A percentile compares a stretch with the other conserved stretches of the same genome.
Conservation (phyloP, 2,329 filamentous ascomycete species). For the Penicillium italicum region DNA sequence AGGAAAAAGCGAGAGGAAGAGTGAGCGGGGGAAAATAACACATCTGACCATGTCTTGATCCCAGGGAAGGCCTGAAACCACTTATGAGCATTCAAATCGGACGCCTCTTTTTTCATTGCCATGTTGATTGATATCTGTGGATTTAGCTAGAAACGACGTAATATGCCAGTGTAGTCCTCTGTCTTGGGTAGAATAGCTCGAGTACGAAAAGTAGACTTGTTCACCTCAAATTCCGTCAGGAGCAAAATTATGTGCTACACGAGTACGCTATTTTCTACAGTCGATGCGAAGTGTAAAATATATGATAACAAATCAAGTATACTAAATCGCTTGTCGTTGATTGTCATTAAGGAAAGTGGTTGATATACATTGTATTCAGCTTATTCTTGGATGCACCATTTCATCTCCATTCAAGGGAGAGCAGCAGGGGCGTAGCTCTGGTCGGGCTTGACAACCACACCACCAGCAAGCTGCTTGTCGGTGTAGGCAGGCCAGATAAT, state of each 20-base stretch:
- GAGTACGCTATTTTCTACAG: not conserved
- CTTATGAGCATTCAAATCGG: no score
- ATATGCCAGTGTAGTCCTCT: not conserved
- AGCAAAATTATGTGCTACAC: not conserved
- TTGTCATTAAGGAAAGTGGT: slow-evolving; percentile 8
- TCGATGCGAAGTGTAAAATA: not conserved
- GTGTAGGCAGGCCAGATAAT: slow-evolving; percentile 55
- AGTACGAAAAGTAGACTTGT: not conserved
- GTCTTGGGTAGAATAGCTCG: not conserved
- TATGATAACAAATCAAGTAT: not conserved
- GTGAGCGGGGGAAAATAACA: no score
- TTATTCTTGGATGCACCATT: not conserved
- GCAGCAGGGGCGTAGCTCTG: slow-evolving; percentile 44
- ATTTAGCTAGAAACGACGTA: not conserved
- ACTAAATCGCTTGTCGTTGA: not conserved
- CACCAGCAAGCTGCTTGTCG: slow-evolving; percentile 49
- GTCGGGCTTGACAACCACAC: slow-evolving; percentile 49
- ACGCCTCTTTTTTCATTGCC: no score
- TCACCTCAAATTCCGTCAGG: not conserved
- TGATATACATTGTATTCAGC: not conserved
- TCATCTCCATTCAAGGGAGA: slow-evolving; percentile 22
- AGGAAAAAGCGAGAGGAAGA: no score
- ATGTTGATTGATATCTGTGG: no score
- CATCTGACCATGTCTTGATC: no score
- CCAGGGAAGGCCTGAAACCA: no score